These are phyloP conservation scores for Emergomyces africanus DNA, from an alignment of 2,329 filamentous ascomycete genomes.

Conservation along the genomic window DNA sequence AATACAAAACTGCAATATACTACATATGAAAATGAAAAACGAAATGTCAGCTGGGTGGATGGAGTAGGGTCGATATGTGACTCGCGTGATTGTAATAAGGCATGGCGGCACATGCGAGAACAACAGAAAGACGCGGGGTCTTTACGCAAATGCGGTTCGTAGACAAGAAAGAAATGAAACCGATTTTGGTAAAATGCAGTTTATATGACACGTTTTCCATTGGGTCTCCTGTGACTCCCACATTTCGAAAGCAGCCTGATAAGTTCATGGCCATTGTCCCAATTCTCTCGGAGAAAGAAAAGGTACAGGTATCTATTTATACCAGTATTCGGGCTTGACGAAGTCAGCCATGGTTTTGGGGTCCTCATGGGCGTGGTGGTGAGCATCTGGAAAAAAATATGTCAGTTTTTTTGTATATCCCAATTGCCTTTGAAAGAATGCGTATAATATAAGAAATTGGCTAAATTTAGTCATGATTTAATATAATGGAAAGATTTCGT, in stretches of 20 bases:
- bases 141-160: not conserved
- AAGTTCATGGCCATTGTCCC: not conserved
- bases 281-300: not conserved
- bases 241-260: not conserved
- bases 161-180: not conserved
- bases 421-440: not conserved
- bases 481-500: slow-evolving; percentile 14
- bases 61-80: not conserved
- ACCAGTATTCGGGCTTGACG: slow-evolving; percentile 90
- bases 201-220: not conserved
- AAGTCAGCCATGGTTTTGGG: slow-evolving; percentile 96
- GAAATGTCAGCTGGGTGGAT: not conserved
- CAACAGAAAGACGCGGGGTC: not conserved
- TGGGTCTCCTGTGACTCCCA: not conserved
- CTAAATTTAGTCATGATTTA: not conserved
- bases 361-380: slow-evolving; percentile 47
- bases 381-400: slow-evolving; percentile 17
- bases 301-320: slow-evolving; percentile 27
- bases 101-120: not conserved
- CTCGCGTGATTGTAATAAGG: not conserved
- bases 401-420: not conserved
- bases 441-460: not conserved
- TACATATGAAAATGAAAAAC: slow-evolving; percentile 1
- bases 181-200: not conserved
- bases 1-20: not conserved